phyloP scores from a whole-genome alignment of 192 early-diverging fungal species.

The Podila epigama region DNA sequence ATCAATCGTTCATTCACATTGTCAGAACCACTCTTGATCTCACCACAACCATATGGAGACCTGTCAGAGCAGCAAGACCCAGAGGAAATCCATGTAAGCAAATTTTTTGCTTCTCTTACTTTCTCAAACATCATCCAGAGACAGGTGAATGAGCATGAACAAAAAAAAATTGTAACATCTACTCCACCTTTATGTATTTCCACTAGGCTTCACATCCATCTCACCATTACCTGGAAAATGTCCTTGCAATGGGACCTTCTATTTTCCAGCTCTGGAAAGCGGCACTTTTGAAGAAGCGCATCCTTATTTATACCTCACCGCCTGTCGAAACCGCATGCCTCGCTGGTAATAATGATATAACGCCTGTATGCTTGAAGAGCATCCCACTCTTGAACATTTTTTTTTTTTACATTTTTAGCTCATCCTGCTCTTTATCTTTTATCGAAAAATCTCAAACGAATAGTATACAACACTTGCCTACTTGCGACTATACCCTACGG shows the following conservation, averaged over 20 bases:
- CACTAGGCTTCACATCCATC: constrained; percentile 51
- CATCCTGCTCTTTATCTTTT: neutral
- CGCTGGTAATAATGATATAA: constrained; percentile 36
- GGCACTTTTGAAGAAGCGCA: constrained; percentile 55
- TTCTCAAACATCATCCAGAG: no score
- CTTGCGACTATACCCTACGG: constrained; percentile 49
- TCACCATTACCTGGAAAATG: constrained; percentile 50
- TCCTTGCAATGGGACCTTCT: constrained; percentile 55
- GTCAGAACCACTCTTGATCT: constrained; percentile 18
- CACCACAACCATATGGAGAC: neutral
- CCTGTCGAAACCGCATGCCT: constrained; percentile 58
- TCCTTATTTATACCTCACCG: constrained; percentile 55
- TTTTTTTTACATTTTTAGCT: neutral
- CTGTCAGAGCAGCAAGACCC: constrained; percentile 1
- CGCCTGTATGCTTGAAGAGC: neutral
- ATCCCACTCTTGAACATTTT: no score
- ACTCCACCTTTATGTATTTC: neutral
- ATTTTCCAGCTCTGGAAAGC: constrained; percentile 64
- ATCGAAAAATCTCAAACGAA: no score
- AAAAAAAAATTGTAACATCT: no score
- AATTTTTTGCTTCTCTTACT: no score
- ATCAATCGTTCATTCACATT: constrained; percentile 45
- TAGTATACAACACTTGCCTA: constrained; percentile 59
- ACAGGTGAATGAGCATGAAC: no score
- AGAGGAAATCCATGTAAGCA: constrained; percentile 33